Evolutionary conservation across 768 basidiomycete species (phyloP).

Genomic region (Mycena amicta): DNA sequence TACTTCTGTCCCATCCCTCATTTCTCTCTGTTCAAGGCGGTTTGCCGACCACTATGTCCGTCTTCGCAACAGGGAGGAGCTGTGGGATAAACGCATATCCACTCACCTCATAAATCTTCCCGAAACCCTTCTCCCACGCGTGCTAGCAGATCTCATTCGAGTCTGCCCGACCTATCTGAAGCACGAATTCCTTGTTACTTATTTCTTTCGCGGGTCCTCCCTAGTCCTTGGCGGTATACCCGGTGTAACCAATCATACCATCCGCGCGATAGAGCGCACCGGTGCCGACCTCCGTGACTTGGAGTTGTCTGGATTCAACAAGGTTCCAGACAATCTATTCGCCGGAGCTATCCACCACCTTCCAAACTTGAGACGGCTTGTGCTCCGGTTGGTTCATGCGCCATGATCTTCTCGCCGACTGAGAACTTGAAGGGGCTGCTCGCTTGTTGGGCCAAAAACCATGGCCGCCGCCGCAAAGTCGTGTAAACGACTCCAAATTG

Average conservation of each 20-base stretch:
- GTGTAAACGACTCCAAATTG: constrained; percentile 44
- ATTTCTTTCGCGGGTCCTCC: constrained; percentile 58
- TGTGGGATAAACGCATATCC: constrained; percentile 43
- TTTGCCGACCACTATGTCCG: constrained; percentile 49
- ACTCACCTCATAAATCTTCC: constrained; percentile 51
- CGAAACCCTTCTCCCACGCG: constrained; percentile 48
- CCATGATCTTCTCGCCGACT: constrained; percentile 16
- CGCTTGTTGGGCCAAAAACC: constrained; percentile 56
- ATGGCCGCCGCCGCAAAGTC: constrained; percentile 41
- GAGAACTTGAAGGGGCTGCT: constrained; percentile 60
- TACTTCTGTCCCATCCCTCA: constrained; percentile 44
- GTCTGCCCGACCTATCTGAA: constrained; percentile 54
- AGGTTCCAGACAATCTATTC: constrained; percentile 54
- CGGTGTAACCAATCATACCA: constrained; percentile 53
- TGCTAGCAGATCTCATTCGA: constrained; percentile 54
- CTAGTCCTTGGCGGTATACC: constrained; percentile 53
- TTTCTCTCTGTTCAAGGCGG: constrained; percentile 50
- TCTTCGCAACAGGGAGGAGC: constrained; percentile 39
- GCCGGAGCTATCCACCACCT: constrained; percentile 51
- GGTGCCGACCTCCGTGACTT: constrained; percentile 46
- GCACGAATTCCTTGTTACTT: constrained; percentile 59
- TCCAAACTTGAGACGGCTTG: constrained; percentile 46
- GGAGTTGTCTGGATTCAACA: constrained; percentile 52
- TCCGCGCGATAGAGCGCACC: constrained; percentile 45
- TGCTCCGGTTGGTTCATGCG: constrained; percentile 48